Base-by-base conservation (phyloP, 176 grass and related monocot species). In the Hyparrhenia diplandra region DNA sequence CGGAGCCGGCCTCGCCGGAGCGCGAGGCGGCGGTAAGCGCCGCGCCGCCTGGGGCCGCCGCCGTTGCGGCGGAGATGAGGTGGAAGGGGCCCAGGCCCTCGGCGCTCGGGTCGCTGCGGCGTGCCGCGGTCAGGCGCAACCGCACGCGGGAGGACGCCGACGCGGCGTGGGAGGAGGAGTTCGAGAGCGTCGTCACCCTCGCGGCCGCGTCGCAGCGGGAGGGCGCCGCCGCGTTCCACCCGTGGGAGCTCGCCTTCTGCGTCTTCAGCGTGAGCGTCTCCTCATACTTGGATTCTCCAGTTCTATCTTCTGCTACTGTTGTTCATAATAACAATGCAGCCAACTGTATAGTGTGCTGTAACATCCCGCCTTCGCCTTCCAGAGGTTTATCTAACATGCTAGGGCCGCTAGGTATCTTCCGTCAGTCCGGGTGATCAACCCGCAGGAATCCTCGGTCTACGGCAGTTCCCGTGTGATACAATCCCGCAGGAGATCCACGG, bases 21-120 rank as follows among this genome's bases (percentile, higher is more conserved):
- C n/a, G 5, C 67, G 79, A 59, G 73, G 42, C 37, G 16, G n/a
- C n/a, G n/a, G n/a, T n/a, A n/a, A n/a, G n/a, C n/a, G n/a, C n/a
- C n/a, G 64, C 41, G 31, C 4, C 13, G 54, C 58, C 59, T 21
- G 79, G 64, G 69, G 84, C 88, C 57, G 89, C 83, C 72, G 89
- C 88, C 67, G 86, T n/a, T n/a, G n/a, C 77, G 12, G 89, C 72
- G 49, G 95, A 96, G 89, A 74, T 95, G 51, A 88, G 88, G 85
- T 96, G 93, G 97, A 96, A 96, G 88, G 91, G 90, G 28, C 89
- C 90, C 58, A 99, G 87, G 78, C 80, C 91, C 39, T 90, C 88
- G 51, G 45, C 83, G 46, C 86, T 99, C 16, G 88, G 91, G 58
- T 88, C 93, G 85, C 87, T 99, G 76, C 83, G 93, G 68, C 88